Evolutionary conservation across 192 early-diverging fungal genomes (phyloP).

Genomic region (Rhizoclosmatium sp.): DNA sequence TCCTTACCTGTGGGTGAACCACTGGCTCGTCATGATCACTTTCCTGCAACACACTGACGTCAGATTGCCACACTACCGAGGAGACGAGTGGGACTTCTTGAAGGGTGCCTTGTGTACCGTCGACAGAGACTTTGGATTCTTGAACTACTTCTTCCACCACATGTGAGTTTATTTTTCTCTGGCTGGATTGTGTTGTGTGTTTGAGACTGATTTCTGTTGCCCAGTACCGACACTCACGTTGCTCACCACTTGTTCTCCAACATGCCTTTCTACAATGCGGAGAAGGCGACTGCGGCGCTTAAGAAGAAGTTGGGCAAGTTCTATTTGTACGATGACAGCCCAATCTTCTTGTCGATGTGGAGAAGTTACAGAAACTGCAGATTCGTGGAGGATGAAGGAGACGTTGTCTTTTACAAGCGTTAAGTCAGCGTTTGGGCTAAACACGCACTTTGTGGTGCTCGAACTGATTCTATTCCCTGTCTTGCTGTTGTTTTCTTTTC

Average conservation of each 20-base stretch:
- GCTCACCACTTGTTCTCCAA: slow-evolving; percentile 95
- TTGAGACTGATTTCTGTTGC: slow-evolving; percentile 46
- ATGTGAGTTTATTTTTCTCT: slow-evolving; percentile 39
- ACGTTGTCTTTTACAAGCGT: slow-evolving; percentile 14
- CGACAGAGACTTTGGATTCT: slow-evolving; percentile 89
- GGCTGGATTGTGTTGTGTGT: slow-evolving; percentile 9
- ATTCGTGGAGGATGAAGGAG: slow-evolving; percentile 92
- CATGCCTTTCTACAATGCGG: slow-evolving; percentile 95
- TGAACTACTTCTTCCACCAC: slow-evolving; percentile 79
- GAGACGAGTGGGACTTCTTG: slow-evolving; percentile 87
- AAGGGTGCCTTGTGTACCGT: slow-evolving; percentile 90
- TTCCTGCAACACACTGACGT: slow-evolving; percentile 94
- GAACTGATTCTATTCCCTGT: background rate
- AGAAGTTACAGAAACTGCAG: slow-evolving; percentile 73
- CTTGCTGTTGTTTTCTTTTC: background rate
- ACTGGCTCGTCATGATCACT: slow-evolving; percentile 96
- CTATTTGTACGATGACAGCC: slow-evolving; percentile 80
- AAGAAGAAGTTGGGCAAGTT: slow-evolving; percentile 82
- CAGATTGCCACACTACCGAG: slow-evolving; percentile 86
- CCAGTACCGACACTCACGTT: slow-evolving; percentile 90
- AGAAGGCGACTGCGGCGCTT: slow-evolving; percentile 83
- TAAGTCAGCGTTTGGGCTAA: background rate
- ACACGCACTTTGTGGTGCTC: too few species aligned
- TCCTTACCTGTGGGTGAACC: slow-evolving; percentile 94
- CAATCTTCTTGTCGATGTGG: slow-evolving; percentile 74